phyloP scores from a whole-genome alignment of 2,329 filamentous ascomycete genomes.

The Pezicula radicicola region DNA sequence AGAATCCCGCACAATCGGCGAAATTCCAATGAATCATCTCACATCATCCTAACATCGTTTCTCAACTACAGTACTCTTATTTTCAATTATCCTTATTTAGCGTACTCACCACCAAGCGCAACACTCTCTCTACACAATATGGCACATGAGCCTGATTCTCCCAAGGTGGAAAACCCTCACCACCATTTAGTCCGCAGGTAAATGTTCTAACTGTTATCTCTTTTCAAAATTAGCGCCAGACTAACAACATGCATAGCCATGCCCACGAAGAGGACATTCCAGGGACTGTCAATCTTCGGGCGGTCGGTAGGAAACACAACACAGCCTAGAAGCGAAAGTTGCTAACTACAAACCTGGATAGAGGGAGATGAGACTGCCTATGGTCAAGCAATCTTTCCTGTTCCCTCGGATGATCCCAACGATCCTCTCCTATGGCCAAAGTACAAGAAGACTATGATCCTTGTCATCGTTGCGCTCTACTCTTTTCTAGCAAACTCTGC shows the following conservation, averaged over 20 bases:
- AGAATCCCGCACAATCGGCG: no score
- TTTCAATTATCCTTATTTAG: no score
- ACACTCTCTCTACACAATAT: no score
- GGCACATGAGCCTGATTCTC: neutral
- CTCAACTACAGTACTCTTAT: no score
- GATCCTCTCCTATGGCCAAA: slow-evolving; percentile 57
- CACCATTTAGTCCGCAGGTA: neutral
- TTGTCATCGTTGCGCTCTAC: slow-evolving; percentile 50
- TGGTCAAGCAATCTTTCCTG: slow-evolving; percentile 58
- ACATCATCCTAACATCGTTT: no score
- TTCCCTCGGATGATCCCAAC: slow-evolving; percentile 58
- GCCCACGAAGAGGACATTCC: slow-evolving; percentile 54
- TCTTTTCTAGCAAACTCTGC: slow-evolving; percentile 58
- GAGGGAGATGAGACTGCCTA: slow-evolving; percentile 58
- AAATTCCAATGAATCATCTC: no score
- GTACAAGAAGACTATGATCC: slow-evolving; percentile 54
- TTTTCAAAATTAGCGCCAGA: neutral
- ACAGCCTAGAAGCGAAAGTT: neutral
- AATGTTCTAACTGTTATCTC: neutral
- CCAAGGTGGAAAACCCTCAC: neutral
- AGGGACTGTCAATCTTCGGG: slow-evolving; percentile 52
- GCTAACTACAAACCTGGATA: slow-evolving; percentile 10
- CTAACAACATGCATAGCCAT: slow-evolving; percentile 36
- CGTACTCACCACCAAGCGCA: no score
- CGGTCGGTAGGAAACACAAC: slow-evolving; percentile 24